A percentile compares a stretch with the other conserved stretches of the same genome.
These are phyloP conservation scores for Aspergillus transmontanensis DNA, from an alignment of 2,329 filamentous ascomycete genomes.

Conservation along the genomic window DNA sequence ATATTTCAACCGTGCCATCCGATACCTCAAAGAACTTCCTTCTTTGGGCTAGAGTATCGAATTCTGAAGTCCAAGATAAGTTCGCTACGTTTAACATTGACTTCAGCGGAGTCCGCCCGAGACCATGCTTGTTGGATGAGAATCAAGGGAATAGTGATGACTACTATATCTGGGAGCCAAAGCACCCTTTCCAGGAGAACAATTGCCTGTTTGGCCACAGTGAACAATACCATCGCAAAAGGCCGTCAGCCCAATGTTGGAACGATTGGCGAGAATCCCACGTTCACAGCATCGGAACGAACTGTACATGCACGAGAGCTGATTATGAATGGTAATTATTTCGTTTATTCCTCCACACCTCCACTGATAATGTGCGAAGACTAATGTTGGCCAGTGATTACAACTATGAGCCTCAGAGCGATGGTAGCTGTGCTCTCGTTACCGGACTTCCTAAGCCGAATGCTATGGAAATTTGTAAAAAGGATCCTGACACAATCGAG, in stretches of 20 bases:
- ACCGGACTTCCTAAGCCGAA: slow-evolving; percentile 68
- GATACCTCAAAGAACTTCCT: slow-evolving; percentile 91
- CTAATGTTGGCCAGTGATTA: slow-evolving; percentile 67
- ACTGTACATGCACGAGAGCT: slow-evolving; percentile 79
- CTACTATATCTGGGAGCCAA: slow-evolving; percentile 85
- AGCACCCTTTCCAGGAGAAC: slow-evolving; percentile 75
- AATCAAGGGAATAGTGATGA: slow-evolving; percentile 61
- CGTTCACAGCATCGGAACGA: slow-evolving; percentile 68
- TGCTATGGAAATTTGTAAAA: slow-evolving; percentile 59
- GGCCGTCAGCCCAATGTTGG: slow-evolving; percentile 74
- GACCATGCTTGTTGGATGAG: slow-evolving; percentile 69
- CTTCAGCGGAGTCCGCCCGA: slow-evolving; percentile 77
- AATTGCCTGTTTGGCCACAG: slow-evolving; percentile 92
- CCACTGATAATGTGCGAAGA: not conserved
- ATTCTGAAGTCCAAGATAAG: slow-evolving; percentile 44
- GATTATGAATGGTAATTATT: slow-evolving; percentile 87
- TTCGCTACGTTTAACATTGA: slow-evolving; percentile 81
- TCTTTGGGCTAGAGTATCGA: slow-evolving; percentile 72
- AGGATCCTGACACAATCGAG: slow-evolving; percentile 69
- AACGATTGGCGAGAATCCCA: slow-evolving; percentile 73
- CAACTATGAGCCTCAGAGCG: slow-evolving; percentile 81
- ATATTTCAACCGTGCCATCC: slow-evolving; percentile 85
- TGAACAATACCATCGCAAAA: slow-evolving; percentile 89
- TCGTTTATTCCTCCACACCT: not conserved
- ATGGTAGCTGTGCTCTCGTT: slow-evolving; percentile 77